Evolutionary conservation across 768 basidiomycete species (phyloP), one percentile per base, ranked within the genome.

Genomic region (Gelatoporia subvermispora): DNA sequence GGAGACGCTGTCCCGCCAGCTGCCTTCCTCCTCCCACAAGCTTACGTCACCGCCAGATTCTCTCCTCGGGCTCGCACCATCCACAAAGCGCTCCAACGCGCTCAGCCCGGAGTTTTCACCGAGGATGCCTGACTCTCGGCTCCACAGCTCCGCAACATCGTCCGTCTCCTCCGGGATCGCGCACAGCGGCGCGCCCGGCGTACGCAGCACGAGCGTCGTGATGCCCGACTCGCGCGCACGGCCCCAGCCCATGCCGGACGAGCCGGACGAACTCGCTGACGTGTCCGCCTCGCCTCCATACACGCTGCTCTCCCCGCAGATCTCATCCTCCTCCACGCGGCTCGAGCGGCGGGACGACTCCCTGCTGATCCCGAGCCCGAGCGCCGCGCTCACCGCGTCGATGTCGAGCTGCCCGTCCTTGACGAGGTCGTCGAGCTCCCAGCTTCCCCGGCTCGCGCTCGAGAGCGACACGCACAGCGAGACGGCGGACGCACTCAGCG

Each of bases 131-230:
- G 20, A 34, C 17, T 17, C 36, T 1, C n/a, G 15, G 2, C 22
- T 43, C 21, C 17, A 44, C n/a, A 24, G 21, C 35, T 35, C 23
- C 24, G 38, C 45, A 21, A 51, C 49, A 3, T 58, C 57, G 50
- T 58, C 60, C 31, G 53, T 55, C 46, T 64, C 62, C 39, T 64
- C 62, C 8, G 54, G 54, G 41, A 64, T 64, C 15, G 52, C 57
- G 37, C 42, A 59, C 21, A 64, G 56, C 41, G 54, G 62, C 44
- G 44, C 50, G 21, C 62, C 58, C 2, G 50, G 54, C 48, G 21
- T 48, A 38, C 48, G 57, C 28, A 55, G 45, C 23, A 42, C 31
- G 20, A 52, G 45, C 41, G 24, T 43, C 11, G 25, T 43, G 11
- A 10, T 28, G 10, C 38, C 36, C 9, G 34, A 15, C 34, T 47